A percentile compares a stretch with the other conserved stretches of the same genome.
Evolutionary conservation across 2,329 filamentous ascomycete genomes (phyloP).

Genomic region (Aureobasidium uvarum): DNA sequence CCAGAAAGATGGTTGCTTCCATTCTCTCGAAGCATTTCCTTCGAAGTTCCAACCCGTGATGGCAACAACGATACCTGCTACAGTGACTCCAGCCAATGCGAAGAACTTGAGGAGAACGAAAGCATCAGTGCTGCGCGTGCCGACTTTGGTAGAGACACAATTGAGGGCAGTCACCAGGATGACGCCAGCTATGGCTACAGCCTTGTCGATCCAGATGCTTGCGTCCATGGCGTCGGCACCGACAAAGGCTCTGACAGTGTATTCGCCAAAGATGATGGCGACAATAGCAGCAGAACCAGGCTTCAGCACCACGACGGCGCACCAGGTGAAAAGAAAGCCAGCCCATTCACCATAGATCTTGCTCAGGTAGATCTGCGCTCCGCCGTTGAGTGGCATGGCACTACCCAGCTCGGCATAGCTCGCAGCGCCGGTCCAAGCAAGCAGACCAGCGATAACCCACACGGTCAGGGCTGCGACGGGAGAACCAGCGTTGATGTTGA

Average conservation of each 20-base stretch:
- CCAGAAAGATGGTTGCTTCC: constrained; percentile 78
- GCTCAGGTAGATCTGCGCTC: constrained; percentile 86
- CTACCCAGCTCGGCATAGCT: constrained; percentile 96
- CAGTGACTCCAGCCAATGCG: constrained; percentile 78
- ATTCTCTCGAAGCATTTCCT: constrained; percentile 73
- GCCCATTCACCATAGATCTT: constrained; percentile 95
- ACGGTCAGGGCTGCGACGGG: constrained; percentile 87
- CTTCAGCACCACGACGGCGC: constrained; percentile 88
- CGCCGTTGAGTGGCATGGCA: constrained; percentile 92
- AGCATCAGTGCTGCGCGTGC: constrained; percentile 80
- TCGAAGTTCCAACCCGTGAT: constrained; percentile 77
- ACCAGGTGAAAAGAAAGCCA: constrained; percentile 96
- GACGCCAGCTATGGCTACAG: constrained; percentile 74
- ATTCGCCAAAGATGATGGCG: constrained; percentile 96
- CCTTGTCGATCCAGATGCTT: constrained; percentile 87
- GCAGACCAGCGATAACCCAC: constrained; percentile 84
- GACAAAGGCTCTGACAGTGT: constrained; percentile 82
- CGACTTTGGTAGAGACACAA: constrained; percentile 84
- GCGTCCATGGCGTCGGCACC: constrained; percentile 80
- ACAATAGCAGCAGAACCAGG: constrained; percentile 93
- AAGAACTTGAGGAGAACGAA: constrained; percentile 98
- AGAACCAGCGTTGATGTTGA: constrained; percentile 87
- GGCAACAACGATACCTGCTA: constrained; percentile 87
- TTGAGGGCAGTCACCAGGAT: constrained; percentile 78
- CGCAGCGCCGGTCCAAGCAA: constrained; percentile 94